Evolutionary conservation across 768 basidiomycete species (phyloP), one percentile per base, ranked within the genome.

Genomic region (Rhodotorula graminis): DNA sequence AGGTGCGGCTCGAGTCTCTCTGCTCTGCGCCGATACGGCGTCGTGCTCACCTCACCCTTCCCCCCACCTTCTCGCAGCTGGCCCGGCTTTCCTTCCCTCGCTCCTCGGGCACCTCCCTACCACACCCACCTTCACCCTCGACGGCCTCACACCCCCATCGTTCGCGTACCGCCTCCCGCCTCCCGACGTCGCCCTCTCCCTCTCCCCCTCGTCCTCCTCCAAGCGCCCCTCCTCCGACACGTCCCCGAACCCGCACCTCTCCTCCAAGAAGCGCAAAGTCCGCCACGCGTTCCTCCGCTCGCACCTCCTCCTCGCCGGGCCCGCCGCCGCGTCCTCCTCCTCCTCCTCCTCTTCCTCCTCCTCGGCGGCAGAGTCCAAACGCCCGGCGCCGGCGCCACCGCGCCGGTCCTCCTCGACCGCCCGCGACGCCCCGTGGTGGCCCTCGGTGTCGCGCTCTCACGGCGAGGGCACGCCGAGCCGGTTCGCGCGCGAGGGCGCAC

Each of bases 241-340:
- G 29, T 27, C 40, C 9, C 31, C 64, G n/a, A 19, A 23, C 9
- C 31, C 56, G 6, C 56, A 49, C 64, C 21, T 65, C 44, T 4
- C 40, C 23, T 19, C 46, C 37, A 71, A 71, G 49, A 71, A 71
- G 59, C 65, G 65, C 47, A 71, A 71, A 42, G 0, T 71, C 23
- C 55, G 47, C 11, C 70, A 71, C 70, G 15, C 21, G 14, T 53
- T 31, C 61, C 56, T 44, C 55, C 70, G 70, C n/a, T 71, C 57
- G 31, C 40, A 33, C 16, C 16, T 59, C 6, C 60, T 67, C 40
- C 46, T 66, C 37, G 61, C 59, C 50, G 29, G 44, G 0, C n/a
- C 62, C 9, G 23, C 49, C 19, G 58, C 57, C 33, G 14, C 18
- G 5, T 14, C 44, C 18, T 12, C 6, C 3, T 29, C 56, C 42